These are phyloP conservation scores for Xylariales sp. DNA, from an alignment of 2,329 filamentous ascomycete genomes.

Conservation along the genomic window DNA sequence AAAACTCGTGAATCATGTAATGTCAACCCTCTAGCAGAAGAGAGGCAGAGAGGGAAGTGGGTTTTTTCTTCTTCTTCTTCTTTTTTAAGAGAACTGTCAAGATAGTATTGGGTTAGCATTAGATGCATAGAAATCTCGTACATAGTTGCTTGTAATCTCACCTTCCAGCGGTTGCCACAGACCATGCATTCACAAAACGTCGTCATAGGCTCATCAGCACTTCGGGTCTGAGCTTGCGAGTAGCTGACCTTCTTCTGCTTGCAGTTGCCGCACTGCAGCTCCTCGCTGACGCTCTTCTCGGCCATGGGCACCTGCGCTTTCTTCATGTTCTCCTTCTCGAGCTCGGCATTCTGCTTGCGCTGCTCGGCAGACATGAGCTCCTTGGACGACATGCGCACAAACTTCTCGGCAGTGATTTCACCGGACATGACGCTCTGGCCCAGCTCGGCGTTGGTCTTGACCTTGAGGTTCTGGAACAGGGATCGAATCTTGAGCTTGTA, in stretches of 20 bases:
- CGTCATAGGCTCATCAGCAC: slow-evolving; percentile 90
- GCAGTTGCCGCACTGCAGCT: slow-evolving; percentile 86
- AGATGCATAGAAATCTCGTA: slow-evolving; percentile 13
- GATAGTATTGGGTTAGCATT: slow-evolving; percentile 5
- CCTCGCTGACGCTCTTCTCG: slow-evolving; percentile 85
- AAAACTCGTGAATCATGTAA: slow-evolving; percentile 5
- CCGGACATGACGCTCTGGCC: slow-evolving; percentile 71
- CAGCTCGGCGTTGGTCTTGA: slow-evolving; percentile 77
- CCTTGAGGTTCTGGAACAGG: slow-evolving; percentile 92
- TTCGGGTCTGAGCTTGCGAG: slow-evolving; percentile 90
- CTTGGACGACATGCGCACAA: slow-evolving; percentile 83
- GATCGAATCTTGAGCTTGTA: slow-evolving; percentile 91
- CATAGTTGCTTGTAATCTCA: slow-evolving; percentile 33
- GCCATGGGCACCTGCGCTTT: slow-evolving; percentile 91
- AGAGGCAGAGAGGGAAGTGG: neutral
- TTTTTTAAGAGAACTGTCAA: slow-evolving; percentile 22
- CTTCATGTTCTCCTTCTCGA: slow-evolving; percentile 93
- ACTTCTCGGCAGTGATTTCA: slow-evolving; percentile 65
- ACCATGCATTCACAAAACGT: slow-evolving; percentile 70
- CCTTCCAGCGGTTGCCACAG: slow-evolving; percentile 70
- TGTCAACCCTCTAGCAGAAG: neutral
- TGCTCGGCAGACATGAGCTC: slow-evolving; percentile 88
- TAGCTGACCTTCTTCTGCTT: slow-evolving; percentile 93
- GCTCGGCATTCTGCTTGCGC: slow-evolving; percentile 67
- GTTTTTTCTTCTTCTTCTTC: neutral